Percentiles rank a stretch among this genome's conserved stretches.
Evolutionary conservation across 2,329 filamentous ascomycete species (phyloP).

Genomic region (Diaporthe capsici): DNA sequence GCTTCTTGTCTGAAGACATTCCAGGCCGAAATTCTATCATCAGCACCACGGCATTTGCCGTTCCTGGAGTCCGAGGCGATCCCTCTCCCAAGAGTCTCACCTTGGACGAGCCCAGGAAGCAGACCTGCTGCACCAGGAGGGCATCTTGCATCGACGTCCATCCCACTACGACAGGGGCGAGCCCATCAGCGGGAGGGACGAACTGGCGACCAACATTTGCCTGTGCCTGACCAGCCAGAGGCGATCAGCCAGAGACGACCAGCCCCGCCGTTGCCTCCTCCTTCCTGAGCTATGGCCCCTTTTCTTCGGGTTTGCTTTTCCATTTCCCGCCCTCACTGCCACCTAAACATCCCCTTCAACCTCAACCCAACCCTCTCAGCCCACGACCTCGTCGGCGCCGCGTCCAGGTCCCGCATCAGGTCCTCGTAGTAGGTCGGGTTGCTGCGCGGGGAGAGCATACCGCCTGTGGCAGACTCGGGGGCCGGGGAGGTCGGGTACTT

Average conservation of each 20-base stretch:
- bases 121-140: no score
- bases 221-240: no score
- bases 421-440: conserved; percentile 76
- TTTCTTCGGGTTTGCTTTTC: neutral
- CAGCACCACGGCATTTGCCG: neutral
- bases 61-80: neutral
- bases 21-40: neutral
- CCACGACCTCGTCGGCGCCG: conserved; percentile 71
- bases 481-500: conserved; percentile 54
- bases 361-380: conserved; percentile 66
- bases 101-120: no score
- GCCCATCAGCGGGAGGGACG: no score
- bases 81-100: no score
- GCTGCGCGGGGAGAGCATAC: conserved; percentile 69
- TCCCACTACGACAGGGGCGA: no score
- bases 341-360: conserved; percentile 71
- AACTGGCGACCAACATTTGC: no score
- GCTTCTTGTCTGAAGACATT: neutral
- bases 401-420: conserved; percentile 73
- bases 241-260: neutral
- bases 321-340: conserved; percentile 57
- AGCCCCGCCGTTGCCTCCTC: neutral
- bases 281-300: neutral
- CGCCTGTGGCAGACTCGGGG: conserved; percentile 56
- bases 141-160: no score